These are phyloP conservation scores for Globisporangium viniferum DNA, from an alignment of 352 stramenopile genomes.

Conservation along the genomic window DNA sequence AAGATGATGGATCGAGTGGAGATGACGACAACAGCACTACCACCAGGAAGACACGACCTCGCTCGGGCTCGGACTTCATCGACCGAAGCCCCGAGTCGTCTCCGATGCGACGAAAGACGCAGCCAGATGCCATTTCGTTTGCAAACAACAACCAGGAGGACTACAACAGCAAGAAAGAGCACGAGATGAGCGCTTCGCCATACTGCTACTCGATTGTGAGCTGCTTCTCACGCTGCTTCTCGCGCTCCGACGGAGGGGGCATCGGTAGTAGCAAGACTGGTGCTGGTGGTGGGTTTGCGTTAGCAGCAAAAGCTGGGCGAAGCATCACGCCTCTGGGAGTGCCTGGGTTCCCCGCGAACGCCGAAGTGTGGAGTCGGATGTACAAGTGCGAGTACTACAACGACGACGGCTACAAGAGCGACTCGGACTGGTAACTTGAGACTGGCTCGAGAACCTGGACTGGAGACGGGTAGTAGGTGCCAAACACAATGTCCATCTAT, in stretches of 20 bases:
- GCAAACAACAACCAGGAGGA: conserved; percentile 27
- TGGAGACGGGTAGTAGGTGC: background rate
- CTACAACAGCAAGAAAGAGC: conserved; percentile 17
- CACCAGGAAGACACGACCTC: conserved; percentile 15
- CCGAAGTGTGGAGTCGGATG: conserved; percentile 31
- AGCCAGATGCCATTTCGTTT: conserved; percentile 24
- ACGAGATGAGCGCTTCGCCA: background rate
- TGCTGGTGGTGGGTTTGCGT: background rate
- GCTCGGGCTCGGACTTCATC: conserved; percentile 35
- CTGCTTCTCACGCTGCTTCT: conserved; percentile 37
- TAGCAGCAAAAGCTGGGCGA: background rate
- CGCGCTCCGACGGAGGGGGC: background rate
- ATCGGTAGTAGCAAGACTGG: background rate
- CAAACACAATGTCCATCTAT: background rate
- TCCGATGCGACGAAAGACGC: conserved; percentile 50
- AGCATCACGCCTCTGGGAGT: conserved; percentile 38
- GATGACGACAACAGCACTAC: conserved; percentile 9
- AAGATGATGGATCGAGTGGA: conserved; percentile 5
- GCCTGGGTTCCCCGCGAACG: conserved; percentile 38
- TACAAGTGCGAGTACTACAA: conserved; percentile 61
- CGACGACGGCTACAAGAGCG: conserved; percentile 39
- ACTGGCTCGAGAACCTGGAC: background rate
- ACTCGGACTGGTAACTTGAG: conserved; percentile 20
- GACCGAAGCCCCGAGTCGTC: conserved; percentile 68
- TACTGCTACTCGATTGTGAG: conserved; percentile 19